Conservation (phyloP, 176 grass and related monocot species). For the Pharus latifolius region DNA sequence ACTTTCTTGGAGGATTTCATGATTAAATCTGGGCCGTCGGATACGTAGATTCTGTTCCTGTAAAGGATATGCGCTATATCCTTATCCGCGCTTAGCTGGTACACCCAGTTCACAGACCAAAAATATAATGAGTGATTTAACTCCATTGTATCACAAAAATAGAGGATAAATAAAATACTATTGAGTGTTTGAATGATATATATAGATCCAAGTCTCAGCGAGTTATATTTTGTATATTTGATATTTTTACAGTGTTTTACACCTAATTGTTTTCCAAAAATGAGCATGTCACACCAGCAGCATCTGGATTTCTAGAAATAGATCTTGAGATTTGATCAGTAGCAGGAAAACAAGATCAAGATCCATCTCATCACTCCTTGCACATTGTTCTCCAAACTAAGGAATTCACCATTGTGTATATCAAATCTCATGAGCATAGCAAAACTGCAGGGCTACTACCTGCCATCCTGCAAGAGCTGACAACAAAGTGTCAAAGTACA, state of each 20-base stretch:
- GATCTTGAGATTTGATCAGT: neutral
- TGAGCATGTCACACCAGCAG: no score
- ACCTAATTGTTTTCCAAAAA: no score
- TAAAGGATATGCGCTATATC: neutral
- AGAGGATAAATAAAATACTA: no score
- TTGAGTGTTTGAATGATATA: no score
- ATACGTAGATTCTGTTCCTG: neutral
- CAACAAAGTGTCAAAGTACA: slow-evolving; percentile 25
- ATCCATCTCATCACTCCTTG: neutral
- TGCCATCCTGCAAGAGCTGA: slow-evolving; percentile 12
- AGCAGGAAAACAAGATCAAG: neutral
- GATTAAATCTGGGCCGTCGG: neutral
- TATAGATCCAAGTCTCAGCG: no score
- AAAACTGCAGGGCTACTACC: slow-evolving; percentile 32
- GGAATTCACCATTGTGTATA: slow-evolving; percentile 16
- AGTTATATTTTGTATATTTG: no score
- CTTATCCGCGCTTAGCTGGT: neutral
- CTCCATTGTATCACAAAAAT: no score
- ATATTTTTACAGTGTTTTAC: no score
- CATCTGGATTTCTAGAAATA: neutral
- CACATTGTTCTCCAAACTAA: slow-evolving; percentile 4
- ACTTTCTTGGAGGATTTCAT: neutral
- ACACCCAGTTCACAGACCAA: neutral
- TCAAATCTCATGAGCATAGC: slow-evolving; percentile 19
- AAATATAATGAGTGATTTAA: no score